Evolutionary conservation across 2,329 filamentous ascomycete species (phyloP).

Genomic region (Neonectria neomacrospora): DNA sequence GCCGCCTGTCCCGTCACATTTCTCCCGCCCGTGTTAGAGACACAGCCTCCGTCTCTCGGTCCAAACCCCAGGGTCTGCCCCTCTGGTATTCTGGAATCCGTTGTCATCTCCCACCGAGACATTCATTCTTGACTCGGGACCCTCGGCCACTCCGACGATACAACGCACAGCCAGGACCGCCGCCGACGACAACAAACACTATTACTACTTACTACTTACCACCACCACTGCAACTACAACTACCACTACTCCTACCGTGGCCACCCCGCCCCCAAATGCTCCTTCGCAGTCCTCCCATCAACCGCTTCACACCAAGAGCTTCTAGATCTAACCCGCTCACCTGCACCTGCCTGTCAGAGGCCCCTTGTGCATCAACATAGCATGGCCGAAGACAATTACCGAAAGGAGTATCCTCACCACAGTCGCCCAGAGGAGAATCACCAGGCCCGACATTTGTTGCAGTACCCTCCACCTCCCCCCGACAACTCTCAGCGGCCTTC

Average conservation of each 20-base stretch:
- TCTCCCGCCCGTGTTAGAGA: conserved; percentile 40
- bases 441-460: conserved; percentile 55
- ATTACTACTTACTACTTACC: background rate
- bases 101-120: conserved; percentile 43
- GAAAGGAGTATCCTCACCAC: conserved; percentile 52
- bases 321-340: conserved; percentile 32
- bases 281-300: conserved; percentile 29
- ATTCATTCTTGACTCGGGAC: conserved; percentile 40
- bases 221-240: conserved; percentile 12
- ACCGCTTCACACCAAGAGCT: conserved; percentile 22
- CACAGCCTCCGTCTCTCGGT: conserved; percentile 33
- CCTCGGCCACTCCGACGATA: conserved; percentile 32
- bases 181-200: conserved; percentile 12
- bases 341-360: conserved; percentile 42
- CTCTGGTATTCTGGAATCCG: conserved; percentile 42
- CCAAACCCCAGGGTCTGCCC: conserved; percentile 34
- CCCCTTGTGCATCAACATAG: conserved; percentile 46
- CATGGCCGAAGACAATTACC: conserved; percentile 55
- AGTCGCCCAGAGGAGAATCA: conserved; percentile 51
- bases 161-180: conserved; percentile 15
- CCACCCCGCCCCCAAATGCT: conserved; percentile 35
- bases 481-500: conserved; percentile 52
- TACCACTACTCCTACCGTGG: conserved; percentile 11
- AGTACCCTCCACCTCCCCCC: conserved; percentile 52
- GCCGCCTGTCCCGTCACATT: conserved; percentile 37